Base-by-base conservation (phyloP, 495 filamentous ascomycete genomes). In the Penicillium soppii region DNA sequence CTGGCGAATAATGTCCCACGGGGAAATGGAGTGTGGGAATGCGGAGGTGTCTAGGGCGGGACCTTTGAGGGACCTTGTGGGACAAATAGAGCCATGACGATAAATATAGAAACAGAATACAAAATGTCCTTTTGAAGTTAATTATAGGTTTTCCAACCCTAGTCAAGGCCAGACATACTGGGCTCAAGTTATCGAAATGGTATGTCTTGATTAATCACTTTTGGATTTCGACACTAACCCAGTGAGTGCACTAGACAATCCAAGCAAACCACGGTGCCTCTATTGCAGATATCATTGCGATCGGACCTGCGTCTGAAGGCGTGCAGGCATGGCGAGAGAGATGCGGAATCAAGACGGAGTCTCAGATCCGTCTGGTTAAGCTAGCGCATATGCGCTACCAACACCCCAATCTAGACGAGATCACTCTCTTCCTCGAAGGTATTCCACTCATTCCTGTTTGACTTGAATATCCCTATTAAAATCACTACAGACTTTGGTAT, bases 401-500 rank as follows among this genome's bases (percentile, higher is more conserved):
- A 36, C 75, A 78, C 50, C 70, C 74, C 0, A 67, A 80, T 47
- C 58, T 78, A 6, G 56, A 66, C 0, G 51, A 71, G 35, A 77
- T 78, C 22, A 73, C 69, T 2, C 59, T 50, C 2, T 79, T 78
- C 40, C 49, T 78, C 10, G 29, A 52, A 20, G 54, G 58, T 54
- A 47, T 16, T 33, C n/a, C 16, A 15, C 3, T 38, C 12, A 3
- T 17, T 21, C n/a, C n/a, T n/a, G n/a, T n/a, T n/a, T n/a, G n/a
- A n/a, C n/a, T n/a, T n/a, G 12, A 39, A 17, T 5, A 16, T 32
- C 38, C 7, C 20, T n/a, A 5, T 39, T 48, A 7, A 43, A 3
- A 36, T 4, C 37, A 1, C 38, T 5, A 13, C 15, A 66, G 81
- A 84, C 64, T 86, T 86, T 62, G 82, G 83, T 49, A 78, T 86